These are phyloP conservation scores for Amylostereum areolatum DNA, from an alignment of 1,284 basidiomycete species.

Conservation along the genomic window DNA sequence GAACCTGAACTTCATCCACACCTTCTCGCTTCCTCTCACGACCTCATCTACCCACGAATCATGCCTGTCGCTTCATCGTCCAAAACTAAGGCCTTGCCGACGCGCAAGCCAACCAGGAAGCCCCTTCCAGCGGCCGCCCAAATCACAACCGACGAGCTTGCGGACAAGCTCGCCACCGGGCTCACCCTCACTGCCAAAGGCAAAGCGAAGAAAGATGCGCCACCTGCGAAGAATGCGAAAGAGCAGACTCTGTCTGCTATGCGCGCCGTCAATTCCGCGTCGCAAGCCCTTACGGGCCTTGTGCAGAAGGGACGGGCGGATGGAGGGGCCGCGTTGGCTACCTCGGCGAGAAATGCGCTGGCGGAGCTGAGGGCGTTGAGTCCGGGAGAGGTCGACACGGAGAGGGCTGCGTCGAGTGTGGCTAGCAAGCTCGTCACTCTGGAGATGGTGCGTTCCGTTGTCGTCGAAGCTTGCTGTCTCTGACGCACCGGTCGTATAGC, in stretches of 20 bases:
- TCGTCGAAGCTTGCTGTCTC: conserved; percentile 2
- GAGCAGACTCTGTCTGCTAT: conserved; percentile 35
- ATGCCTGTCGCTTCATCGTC: neutral
- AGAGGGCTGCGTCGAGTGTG: conserved; percentile 62
- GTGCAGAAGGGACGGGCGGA: conserved; percentile 33
- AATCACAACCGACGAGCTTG: conserved; percentile 9
- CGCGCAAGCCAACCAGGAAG: neutral
- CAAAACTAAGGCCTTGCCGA: neutral
- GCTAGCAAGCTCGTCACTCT: conserved; percentile 57
- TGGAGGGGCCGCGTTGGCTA: conserved; percentile 25
- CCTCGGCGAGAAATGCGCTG: conserved; percentile 32
- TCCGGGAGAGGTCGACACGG: conserved; percentile 54
- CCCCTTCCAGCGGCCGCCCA: neutral
- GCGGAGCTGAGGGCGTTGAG: conserved; percentile 37
- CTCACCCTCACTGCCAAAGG: conserved; percentile 11
- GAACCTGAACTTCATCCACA: neutral
- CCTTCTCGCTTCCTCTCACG: neutral
- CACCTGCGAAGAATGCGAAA: conserved; percentile 5
- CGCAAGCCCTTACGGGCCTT: conserved; percentile 46
- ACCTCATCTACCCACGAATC: neutral
- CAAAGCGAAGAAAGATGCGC: conserved; percentile 1
- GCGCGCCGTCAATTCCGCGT: conserved; percentile 54
- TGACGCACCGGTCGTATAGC: conserved; percentile 28
- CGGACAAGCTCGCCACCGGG: conserved; percentile 11
- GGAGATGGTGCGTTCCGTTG: conserved; percentile 49